Evolutionary conservation across 2,329 filamentous ascomycete species (phyloP), one percentile per base, ranked within the genome.

Genomic region (Diaporthe eres): DNA sequence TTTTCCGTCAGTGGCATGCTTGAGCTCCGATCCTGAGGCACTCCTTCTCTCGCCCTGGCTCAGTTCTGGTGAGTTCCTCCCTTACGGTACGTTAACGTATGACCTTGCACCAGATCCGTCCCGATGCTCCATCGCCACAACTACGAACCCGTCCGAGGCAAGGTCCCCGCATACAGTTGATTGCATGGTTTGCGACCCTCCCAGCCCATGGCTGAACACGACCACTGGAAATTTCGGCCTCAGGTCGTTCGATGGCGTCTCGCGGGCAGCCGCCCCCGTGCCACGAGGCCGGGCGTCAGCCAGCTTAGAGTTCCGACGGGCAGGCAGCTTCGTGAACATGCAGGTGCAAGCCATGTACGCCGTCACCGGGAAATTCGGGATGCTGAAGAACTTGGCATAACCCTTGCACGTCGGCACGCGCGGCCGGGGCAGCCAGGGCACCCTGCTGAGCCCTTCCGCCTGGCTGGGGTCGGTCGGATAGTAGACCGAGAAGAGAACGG

Each of bases 141-240:
- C 91, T 0, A 94, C 85, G 78, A 93, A 92, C 0, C 92, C 91
- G 78, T 92, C 91, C 79, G 90, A 92, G 0, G 91, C 92, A 78
- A 94, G 89, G 78, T 94, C 91, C 10, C 91, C 90, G 78, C 91
- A 93, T 2, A 93, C 85, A 22, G 88, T 87, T 25, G 89, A 92
- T 79, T 92, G 93, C 77, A 88, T 89, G 3, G 91, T 92, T 63
- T 91, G 84, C 2, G 90, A 92, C 0, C 91, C 92, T 7, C 92
- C 91, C 8, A 94, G 82, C 0, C 92, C 92, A 81, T 94, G 92
- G 79, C 90, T 92, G 81, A 94, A 94, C 31, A 94, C 85, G 47
- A 94, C 85, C 31, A 93, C 83, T 1, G 92, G 91, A 76, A 93
- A 93, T 5, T 71, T 79, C 42, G 78, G 79, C 76, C 80, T 75